These are phyloP conservation scores for Aspergillus haitiensis DNA, from an alignment of 495 filamentous ascomycete genomes.

Conservation along the genomic window DNA sequence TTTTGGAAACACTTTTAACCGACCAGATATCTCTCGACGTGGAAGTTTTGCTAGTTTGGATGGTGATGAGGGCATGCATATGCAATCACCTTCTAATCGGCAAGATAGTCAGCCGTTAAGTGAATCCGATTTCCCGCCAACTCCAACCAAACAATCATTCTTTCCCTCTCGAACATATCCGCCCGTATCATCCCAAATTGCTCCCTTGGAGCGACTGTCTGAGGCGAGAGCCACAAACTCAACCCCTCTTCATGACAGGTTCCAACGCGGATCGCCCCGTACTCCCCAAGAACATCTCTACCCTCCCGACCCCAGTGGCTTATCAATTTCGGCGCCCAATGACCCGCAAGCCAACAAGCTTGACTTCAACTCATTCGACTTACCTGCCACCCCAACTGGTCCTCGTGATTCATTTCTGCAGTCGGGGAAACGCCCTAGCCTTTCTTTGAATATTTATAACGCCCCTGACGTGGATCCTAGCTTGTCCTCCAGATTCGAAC, in stretches of 20 bases:
- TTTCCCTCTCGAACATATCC: slow-evolving; percentile 47
- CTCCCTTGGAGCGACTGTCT: slow-evolving; percentile 40
- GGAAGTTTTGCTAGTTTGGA: slow-evolving; percentile 77
- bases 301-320: slow-evolving; percentile 76
- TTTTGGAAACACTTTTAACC: slow-evolving; percentile 60
- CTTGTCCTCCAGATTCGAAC: slow-evolving; percentile 70
- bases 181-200: slow-evolving; percentile 42
- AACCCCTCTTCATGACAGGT: slow-evolving; percentile 38
- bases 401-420: slow-evolving; percentile 60
- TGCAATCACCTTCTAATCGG: slow-evolving; percentile 57
- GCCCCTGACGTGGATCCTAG: slow-evolving; percentile 68
- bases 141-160: slow-evolving; percentile 78
- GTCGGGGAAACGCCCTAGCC: slow-evolving; percentile 48
- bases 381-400: slow-evolving; percentile 78
- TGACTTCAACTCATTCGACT: slow-evolving; percentile 47
- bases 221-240: slow-evolving; percentile 35
- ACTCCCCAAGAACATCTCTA: slow-evolving; percentile 75
- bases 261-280: slow-evolving; percentile 63
- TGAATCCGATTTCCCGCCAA: slow-evolving; percentile 81
- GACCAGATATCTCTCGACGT: slow-evolving; percentile 56
- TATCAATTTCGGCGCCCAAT: slow-evolving; percentile 69
- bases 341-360: slow-evolving; percentile 43
- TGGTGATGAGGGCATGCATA: slow-evolving; percentile 62
- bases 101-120: slow-evolving; percentile 59
- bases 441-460: slow-evolving; percentile 56